Evolutionary conservation across 768 basidiomycete genomes (phyloP), one percentile per base, ranked within the genome.

Genomic region (Scleroderma bovista): DNA sequence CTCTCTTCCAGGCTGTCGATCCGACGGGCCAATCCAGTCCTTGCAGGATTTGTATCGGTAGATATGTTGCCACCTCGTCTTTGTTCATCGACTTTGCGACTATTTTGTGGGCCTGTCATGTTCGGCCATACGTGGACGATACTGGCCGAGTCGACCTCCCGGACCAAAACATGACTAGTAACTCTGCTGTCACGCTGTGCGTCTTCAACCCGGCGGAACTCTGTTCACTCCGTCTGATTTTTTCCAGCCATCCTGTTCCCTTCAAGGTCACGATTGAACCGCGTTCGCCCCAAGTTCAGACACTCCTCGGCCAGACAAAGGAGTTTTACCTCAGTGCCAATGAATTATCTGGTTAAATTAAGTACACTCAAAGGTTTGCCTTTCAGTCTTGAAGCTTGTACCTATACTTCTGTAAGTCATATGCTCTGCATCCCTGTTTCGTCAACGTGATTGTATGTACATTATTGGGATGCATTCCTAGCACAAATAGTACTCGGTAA

Each of bases 31-130:
- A n/a, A n/a, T n/a, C n/a, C n/a, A n/a, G 26, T 31, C 29, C 7
- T 37, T 17, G 22, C 33, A 55, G 65, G 40, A 65, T 67, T 15
- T 72, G 71, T 46, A 57, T 62, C 16, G 71, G 71, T 15, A 53
- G 58, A 20, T 58, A 67, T 46, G 51, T 71, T 17, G 70, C 70
- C 1, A 66, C 68, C 45, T 53, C 65, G 13, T 60, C 64, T 15
- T 39, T 72, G 29, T 72, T 69, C 49, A 67, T 71, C 31, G 55
- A 58, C 26, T 60, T 68, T 22, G 69, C 69, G 16, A 50, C 55
- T 29, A 47, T 65, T 6, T 56, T 72, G 34, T 62, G 57, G 53
- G 62, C 65, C 6, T 55, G 49, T 45, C 52, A 57, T 20, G 43
- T 68, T 11, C 49, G 24, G 8, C 54, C 54, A 9, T 29, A 29